phyloP scores from a whole-genome alignment of 2,329 filamentous ascomycete species.

The Alternaria arbusti region DNA sequence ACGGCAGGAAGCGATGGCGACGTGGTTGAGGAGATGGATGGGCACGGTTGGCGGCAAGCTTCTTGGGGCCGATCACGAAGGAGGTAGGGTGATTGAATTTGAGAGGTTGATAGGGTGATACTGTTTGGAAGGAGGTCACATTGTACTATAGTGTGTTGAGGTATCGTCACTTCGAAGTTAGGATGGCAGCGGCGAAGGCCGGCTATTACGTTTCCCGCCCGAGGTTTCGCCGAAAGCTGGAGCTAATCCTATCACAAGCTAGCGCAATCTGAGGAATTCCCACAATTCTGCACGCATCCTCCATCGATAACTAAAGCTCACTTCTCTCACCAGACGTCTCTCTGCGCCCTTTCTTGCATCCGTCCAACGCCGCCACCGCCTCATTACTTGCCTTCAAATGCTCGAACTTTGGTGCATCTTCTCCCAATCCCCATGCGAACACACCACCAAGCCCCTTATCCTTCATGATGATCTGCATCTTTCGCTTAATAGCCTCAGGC shows the following conservation, averaged over 20 bases:
- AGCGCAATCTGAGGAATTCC: not conserved
- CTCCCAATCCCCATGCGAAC: conserved; percentile 76
- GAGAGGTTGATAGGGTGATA: not conserved
- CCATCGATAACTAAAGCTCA: conserved; percentile 8
- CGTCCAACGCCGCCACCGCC: not conserved
- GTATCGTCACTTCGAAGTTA: not conserved
- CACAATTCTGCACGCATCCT: fast-evolving
- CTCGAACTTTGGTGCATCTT: conserved; percentile 58
- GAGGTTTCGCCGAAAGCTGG: fast-evolving
- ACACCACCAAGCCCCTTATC: conserved; percentile 67
- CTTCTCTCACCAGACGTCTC: not conserved
- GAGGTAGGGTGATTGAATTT: not conserved
- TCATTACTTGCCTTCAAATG: conserved; percentile 49
- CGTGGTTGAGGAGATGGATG: not conserved
- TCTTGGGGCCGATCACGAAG: not conserved
- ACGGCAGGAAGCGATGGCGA: not conserved
- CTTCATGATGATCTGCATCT: conserved; percentile 65
- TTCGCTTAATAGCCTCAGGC: conserved; percentile 63
- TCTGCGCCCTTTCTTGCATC: too few species aligned
- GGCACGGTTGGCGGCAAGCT: not conserved
- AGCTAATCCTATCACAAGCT: fast-evolving
- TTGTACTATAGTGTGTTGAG: not conserved
- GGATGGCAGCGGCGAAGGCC: not conserved
- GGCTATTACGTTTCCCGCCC: not conserved
- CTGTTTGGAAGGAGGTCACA: not conserved